Base-by-base conservation (phyloP, 2,329 filamentous ascomycete genomes). In the Ophiostoma sp. region DNA sequence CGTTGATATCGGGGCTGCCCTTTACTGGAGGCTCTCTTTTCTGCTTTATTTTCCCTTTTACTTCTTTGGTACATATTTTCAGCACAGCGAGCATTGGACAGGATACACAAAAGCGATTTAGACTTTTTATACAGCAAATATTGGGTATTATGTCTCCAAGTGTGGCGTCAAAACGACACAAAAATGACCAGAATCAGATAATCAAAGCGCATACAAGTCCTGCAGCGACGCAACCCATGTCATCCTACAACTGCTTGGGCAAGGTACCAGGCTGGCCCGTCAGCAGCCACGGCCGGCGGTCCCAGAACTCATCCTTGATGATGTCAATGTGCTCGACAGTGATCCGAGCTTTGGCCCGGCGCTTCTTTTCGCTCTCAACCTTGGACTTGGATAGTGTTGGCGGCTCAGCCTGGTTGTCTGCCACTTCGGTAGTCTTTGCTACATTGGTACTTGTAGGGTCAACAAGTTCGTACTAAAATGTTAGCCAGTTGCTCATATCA, bases 231-330 rank as follows among this genome's bases (percentile, higher is more conserved):
- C 17, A 77, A 74, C 19, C 42, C 42, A 17, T 19, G 25, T 15
- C 12, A 1, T 17, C 7, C 69, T 55, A 77, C 22, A 76, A 48
- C 66, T 89, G 87, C 79, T 89, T 90, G n/a, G 90, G 90, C 77
- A 91, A 84, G 78, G 88, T 91, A 28, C 92, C 92, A 5, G 91
- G 91, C 81, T 90, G 92, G 76, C 92, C 91, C 0, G 91, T 93
- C 71, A 95, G 80, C 73, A 96, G 86, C 93, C 95, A 98, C 1
- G 95, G 94, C 79, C 95, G 87, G 78, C 87, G 87, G 76, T 93
- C 87, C 96, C 96, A 99, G 80, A 99, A 99, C 3, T 93, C 92
- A 81, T 98, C 93, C 78, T 92, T 94, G 82, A 99, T 98, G 78
- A 99, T 93, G 83, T 99, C 96, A 74, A 96, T 83, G 84, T 98